Base-by-base conservation (phyloP, 139 green algal species). In the Volvox reticuliferus region DNA sequence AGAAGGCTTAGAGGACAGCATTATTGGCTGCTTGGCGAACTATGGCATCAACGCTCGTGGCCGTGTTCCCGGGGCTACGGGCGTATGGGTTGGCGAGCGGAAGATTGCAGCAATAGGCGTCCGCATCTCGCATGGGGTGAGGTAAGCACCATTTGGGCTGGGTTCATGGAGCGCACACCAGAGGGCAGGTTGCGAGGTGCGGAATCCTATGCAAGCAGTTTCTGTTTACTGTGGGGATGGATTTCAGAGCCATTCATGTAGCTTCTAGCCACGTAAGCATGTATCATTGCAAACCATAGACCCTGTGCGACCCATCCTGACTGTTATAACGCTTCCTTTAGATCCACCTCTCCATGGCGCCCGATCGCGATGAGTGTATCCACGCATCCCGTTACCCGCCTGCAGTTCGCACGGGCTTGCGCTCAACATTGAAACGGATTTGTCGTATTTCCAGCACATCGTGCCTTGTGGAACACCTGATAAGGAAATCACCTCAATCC, bases 91-190 rank as follows among this genome's bases (percentile, higher is more conserved):
- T 16, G 96, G 93, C 0, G 94, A 97, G 71, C 92, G 95, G 30
- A 99, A 99, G 92, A 93, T 99, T 14, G 98, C 93, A 0, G 98
- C 98, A 0, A 94, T 99, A 0, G 98, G 98, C 2, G 97, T 99
- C 65, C 95, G 94, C 73, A 98, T 99, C 35, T 96, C 96, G 0
- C 92, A 95, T 35, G 98, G 98, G 44, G 85, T 99, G 73, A 97
- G 95, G 80, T 94, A n/a, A 78, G 69, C 24, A 61, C 12, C 50
- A 30, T 55, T 55, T 9, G 44, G 44, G 9, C 9, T 55, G 5
- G 44, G 44, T 5, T 55, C 44, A 55, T 55, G 44, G 44, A 55
- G 44, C 5, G 44, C 44, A 55, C 44, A 55, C n/a, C n/a, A 55
- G 44, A 55, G 9, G 9, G 9, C 44, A 55, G 44, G 44, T 55